A percentile compares a stretch with the other conserved stretches of the same genome.
phyloP scores from a whole-genome alignment of 1,284 basidiomycete species.

The Leccinum subfulvum region DNA sequence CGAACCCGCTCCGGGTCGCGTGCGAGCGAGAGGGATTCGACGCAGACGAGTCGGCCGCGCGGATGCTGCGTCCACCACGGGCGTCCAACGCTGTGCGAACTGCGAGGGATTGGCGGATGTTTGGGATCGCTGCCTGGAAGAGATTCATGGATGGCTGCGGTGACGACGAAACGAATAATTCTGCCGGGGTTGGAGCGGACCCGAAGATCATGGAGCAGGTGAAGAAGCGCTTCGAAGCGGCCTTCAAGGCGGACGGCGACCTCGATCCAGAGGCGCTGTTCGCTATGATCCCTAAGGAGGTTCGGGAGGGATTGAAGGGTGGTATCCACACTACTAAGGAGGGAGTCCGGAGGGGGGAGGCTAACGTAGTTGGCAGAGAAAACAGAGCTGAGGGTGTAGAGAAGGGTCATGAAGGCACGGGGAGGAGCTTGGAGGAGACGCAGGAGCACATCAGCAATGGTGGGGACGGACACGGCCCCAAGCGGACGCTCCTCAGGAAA shows the following conservation, averaged over 20 bases:
- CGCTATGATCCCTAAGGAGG: slow-evolving; percentile 11
- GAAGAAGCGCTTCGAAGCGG: slow-evolving; percentile 14
- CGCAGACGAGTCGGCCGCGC: slow-evolving; percentile 15
- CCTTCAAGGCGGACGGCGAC: slow-evolving; percentile 5
- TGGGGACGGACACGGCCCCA: slow-evolving; percentile 9
- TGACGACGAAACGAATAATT: slow-evolving; percentile 19
- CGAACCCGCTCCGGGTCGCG: slow-evolving; percentile 24
- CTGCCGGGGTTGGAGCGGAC: slow-evolving; percentile 19
- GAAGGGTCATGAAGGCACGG: slow-evolving; percentile 6
- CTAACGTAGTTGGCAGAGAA: not conserved
- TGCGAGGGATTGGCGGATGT: slow-evolving; percentile 18
- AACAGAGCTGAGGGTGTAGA: slow-evolving; percentile 6
- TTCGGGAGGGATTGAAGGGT: slow-evolving; percentile 1
- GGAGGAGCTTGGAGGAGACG: slow-evolving; percentile 12
- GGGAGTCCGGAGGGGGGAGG: not conserved
- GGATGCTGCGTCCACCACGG: slow-evolving; percentile 15
- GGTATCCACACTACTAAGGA: slow-evolving; percentile 8
- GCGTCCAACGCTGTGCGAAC: slow-evolving; percentile 11
- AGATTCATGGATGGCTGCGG: slow-evolving; percentile 8
- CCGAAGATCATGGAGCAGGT: slow-evolving; percentile 16
- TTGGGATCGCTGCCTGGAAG: slow-evolving; percentile 20
- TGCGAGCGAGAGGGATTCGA: slow-evolving; percentile 30
- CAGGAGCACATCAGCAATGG: slow-evolving; percentile 5
- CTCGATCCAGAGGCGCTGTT: slow-evolving; percentile 6
- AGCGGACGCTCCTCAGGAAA: slow-evolving; percentile 15